Conservation (phyloP, 2,329 filamentous ascomycete genomes). For the Gaeumannomyces tritici region DNA sequence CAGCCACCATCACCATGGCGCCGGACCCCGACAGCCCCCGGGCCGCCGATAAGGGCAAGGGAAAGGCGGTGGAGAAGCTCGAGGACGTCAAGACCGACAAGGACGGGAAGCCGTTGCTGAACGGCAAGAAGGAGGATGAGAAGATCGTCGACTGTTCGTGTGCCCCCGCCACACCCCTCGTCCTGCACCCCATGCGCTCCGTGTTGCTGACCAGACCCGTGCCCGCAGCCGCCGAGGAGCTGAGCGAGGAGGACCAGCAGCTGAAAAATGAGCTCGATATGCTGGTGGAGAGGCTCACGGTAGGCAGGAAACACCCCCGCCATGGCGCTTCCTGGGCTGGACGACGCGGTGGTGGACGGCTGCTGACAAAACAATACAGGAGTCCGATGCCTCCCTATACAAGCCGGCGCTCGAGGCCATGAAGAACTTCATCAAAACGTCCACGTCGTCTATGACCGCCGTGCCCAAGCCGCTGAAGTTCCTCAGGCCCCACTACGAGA, state of each 20-base stretch:
- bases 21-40: slow-evolving; percentile 84
- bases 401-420: slow-evolving; percentile 89
- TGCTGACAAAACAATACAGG: slow-evolving; percentile 39
- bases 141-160: slow-evolving; percentile 25
- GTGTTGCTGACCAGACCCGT: slow-evolving; percentile 23
- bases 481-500: slow-evolving; percentile 90
- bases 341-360: neutral
- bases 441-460: slow-evolving; percentile 98
- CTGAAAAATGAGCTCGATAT: slow-evolving; percentile 97
- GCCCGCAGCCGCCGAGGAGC: slow-evolving; percentile 58
- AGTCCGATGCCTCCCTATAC: slow-evolving; percentile 79
- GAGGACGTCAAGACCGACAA: slow-evolving; percentile 52
- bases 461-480: slow-evolving; percentile 98
- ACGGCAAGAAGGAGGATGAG: slow-evolving; percentile 72
- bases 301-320: slow-evolving; percentile 27
- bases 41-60: slow-evolving; percentile 84
- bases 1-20: slow-evolving; percentile 52
- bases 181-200: neutral
- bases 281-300: slow-evolving; percentile 90
- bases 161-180: neutral
- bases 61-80: slow-evolving; percentile 67
- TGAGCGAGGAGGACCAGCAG: slow-evolving; percentile 96
- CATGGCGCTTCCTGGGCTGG: neutral
- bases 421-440: slow-evolving; percentile 98
- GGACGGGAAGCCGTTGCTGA: slow-evolving; percentile 59